Percentiles rank a stretch among this genome's conserved stretches.
Conservation (phyloP, 139 green algal species). For the Auxenochlorella pyrenoidosa region DNA sequence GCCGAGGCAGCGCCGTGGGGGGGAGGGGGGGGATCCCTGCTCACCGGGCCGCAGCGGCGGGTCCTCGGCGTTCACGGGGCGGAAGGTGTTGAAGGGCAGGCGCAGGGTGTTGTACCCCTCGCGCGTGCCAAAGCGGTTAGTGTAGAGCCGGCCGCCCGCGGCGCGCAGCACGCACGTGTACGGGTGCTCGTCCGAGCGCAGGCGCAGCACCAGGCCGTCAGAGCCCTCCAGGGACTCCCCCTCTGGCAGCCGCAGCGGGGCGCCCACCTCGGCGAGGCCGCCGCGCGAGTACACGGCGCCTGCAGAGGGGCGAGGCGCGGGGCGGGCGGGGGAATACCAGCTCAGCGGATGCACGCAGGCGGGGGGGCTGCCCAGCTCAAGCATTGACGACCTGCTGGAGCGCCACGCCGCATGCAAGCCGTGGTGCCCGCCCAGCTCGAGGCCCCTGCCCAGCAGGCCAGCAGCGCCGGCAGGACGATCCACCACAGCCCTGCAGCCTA, state of each 20-base stretch:
- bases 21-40: too few species aligned
- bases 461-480: too few species aligned
- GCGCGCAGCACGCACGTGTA: constrained; percentile 82
- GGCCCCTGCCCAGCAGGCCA: too few species aligned
- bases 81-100: constrained; percentile 90
- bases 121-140: not conserved
- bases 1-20: not conserved
- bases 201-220: constrained; percentile 86
- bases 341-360: too few species aligned
- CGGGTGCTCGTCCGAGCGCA: constrained; percentile 82
- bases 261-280: constrained; percentile 70
- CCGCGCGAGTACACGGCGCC: constrained; percentile 66
- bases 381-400: too few species aligned
- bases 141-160: constrained; percentile 1
- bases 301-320: constrained; percentile 27
- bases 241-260: constrained; percentile 13
- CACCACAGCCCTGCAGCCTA: too few species aligned
- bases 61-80: not conserved
- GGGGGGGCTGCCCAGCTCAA: too few species aligned
- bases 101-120: constrained; percentile 71
- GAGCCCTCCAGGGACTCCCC: constrained; percentile 49
- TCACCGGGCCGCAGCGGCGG: constrained; percentile 53
- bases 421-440: too few species aligned
- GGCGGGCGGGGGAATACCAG: not conserved
- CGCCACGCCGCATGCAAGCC: too few species aligned